Conservation (phyloP, 2,329 filamentous ascomycete species). For the Podosphaera xanthii region DNA sequence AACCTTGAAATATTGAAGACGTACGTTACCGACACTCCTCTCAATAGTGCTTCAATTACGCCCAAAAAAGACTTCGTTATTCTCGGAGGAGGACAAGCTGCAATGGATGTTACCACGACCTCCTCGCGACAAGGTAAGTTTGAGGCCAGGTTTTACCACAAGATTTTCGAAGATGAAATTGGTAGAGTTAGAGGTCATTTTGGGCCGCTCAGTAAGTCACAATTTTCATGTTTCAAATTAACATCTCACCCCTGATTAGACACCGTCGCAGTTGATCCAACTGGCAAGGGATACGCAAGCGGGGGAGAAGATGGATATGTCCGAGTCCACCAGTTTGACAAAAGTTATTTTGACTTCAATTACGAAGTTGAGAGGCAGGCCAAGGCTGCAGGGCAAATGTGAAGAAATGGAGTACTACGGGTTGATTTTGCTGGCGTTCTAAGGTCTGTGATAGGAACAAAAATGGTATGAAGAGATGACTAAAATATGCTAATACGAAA, state of each 20-base stretch:
- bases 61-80: conserved; percentile 96
- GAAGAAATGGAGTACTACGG: conserved; percentile 5
- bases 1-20: conserved; percentile 86
- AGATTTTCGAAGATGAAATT: conserved; percentile 97
- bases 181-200: conserved; percentile 94
- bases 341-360: conserved; percentile 93
- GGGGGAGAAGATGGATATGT: conserved; percentile 98
- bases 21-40: conserved; percentile 74
- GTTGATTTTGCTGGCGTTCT: conserved; percentile 15
- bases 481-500: too few species aligned
- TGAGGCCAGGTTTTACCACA: conserved; percentile 98
- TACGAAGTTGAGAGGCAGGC: conserved; percentile 91
- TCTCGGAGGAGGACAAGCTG: conserved; percentile 90
- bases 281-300: conserved; percentile 77
- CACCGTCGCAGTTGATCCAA: conserved; percentile 82
- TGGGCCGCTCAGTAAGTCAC: conserved; percentile 45
- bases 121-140: conserved; percentile 92
- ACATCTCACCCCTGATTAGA: conserved; percentile 18
- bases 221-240: neutral
- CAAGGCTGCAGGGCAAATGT: conserved; percentile 11
- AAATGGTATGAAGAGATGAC: too few species aligned
- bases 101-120: conserved; percentile 91
- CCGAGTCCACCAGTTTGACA: conserved; percentile 94
- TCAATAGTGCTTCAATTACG: conserved; percentile 88
- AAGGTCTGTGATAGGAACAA: neutral